A percentile compares a stretch with the other conserved stretches of the same genome.
These are phyloP conservation scores for Termitomyces sp. DNA, from an alignment of 768 basidiomycete species.

Conservation along the genomic window DNA sequence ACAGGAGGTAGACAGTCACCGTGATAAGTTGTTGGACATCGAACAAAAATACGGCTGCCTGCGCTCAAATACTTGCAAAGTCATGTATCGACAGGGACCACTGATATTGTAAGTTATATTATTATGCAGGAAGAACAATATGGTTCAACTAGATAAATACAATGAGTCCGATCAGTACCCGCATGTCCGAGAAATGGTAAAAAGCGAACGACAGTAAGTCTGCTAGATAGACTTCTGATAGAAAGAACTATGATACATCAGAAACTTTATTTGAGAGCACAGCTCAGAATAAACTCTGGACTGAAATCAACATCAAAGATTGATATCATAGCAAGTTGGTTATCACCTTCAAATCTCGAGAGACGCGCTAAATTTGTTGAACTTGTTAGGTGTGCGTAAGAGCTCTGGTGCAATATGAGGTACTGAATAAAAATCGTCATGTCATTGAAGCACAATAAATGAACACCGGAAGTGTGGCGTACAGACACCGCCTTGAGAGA, in stretches of 20 bases:
- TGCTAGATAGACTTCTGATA: neutral
- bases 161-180: neutral
- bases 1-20: too few relatives aligned
- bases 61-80: too few relatives aligned
- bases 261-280: neutral
- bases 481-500: constrained; percentile 74
- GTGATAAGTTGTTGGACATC: too few relatives aligned
- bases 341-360: neutral
- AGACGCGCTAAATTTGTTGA: neutral
- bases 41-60: too few relatives aligned
- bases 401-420: constrained; percentile 18
- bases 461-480: constrained; percentile 22
- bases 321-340: neutral
- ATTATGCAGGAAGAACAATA: neutral
- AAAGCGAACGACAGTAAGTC: too few relatives aligned
- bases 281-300: neutral
- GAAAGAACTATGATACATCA: neutral
- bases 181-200: neutral
- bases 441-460: neutral
- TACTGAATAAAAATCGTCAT: constrained; percentile 6
- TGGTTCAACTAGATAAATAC: neutral
- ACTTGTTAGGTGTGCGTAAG: constrained; percentile 5
- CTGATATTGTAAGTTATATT: neutral
- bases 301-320: neutral
- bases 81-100: neutral